These are phyloP conservation scores for Suillus subaureus DNA, from an alignment of 768 basidiomycete species.

Conservation along the genomic window DNA sequence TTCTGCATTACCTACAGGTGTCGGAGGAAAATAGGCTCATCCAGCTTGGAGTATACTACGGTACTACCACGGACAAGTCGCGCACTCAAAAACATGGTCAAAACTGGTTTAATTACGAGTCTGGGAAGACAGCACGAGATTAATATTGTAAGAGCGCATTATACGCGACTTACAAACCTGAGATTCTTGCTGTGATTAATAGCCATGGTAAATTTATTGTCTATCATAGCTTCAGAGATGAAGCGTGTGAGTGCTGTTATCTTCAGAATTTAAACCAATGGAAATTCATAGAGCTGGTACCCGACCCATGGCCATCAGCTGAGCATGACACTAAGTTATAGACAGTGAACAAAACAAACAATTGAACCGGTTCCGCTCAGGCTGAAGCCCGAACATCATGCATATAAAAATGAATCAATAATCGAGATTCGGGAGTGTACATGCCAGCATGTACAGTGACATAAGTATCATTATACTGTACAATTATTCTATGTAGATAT, in stretches of 20 bases:
- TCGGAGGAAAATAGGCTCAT: neutral
- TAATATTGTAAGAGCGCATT: no score
- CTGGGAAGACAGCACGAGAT: no score
- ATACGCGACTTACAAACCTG: no score
- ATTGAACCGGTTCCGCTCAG: no score
- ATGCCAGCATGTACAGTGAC: neutral
- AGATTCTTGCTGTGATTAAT: no score
- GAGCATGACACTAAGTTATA: neutral
- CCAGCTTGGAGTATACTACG: neutral
- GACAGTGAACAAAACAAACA: neutral
- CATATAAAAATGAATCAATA: no score
- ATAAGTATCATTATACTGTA: neutral
- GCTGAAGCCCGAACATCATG: neutral
- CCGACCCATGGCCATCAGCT: neutral
- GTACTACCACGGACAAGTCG: neutral
- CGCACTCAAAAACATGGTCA: no score
- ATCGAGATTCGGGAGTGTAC: neutral
- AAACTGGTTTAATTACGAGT: no score
- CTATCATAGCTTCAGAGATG: no score
- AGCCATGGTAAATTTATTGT: no score
- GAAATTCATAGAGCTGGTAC: neutral
- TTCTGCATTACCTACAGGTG: neutral
- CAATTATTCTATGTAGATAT: neutral
- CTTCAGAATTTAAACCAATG: neutral
- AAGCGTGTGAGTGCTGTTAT: neutral